Evolutionary conservation across 768 basidiomycete genomes (phyloP), one percentile per base, ranked within the genome.

Genomic region (Hysterangium stoloniferum): DNA sequence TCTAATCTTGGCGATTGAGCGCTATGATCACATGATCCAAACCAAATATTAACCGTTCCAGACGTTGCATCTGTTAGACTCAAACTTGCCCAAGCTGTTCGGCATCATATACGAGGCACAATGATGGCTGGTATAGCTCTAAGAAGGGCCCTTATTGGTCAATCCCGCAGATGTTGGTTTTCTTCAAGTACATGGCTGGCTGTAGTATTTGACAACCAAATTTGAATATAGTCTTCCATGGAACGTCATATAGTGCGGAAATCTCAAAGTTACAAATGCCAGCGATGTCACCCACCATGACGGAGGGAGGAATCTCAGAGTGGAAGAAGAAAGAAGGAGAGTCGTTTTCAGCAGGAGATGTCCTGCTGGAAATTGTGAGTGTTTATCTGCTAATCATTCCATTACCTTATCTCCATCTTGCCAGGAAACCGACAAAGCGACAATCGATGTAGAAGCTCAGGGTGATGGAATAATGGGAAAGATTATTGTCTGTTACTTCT

Each of bases 261-360:
- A 77, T 98, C 58, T 72, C 86, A 54, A 89, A 82, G 65, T 94
- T 97, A 71, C 74, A 82, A 56, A 94, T 96, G 91, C 94, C 93
- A 52, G 93, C 96, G 59, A 99, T 98, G 95, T 95, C 91, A 56
- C 96, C 96, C 28, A 99, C 96, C 52, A 99, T 99, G 96, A 93
- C 93, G 3, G 96, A 98, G 73, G 96, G 96, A 56, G 96, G 95
- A 56, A 96, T 99, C 65, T 88, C 95, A 40, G 76, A 78, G 28
- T 99, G 96, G 94, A 98, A 98, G 77, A 86, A 88, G 72, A 84
- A 85, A 68, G 95, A 97, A 66, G 96, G 96, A 50, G 94, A 97
- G 59, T 45, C 82, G 1, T 99, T 95, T 64, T 57, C 81, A 15
- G 79, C 83, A 6, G 95, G 96, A 22, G 96, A 99, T 61, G 93